A percentile compares a stretch with the other conserved stretches of the same genome.
phyloP scores from a whole-genome alignment of 2,329 filamentous ascomycete genomes.

The Fusarium ambrosium region DNA sequence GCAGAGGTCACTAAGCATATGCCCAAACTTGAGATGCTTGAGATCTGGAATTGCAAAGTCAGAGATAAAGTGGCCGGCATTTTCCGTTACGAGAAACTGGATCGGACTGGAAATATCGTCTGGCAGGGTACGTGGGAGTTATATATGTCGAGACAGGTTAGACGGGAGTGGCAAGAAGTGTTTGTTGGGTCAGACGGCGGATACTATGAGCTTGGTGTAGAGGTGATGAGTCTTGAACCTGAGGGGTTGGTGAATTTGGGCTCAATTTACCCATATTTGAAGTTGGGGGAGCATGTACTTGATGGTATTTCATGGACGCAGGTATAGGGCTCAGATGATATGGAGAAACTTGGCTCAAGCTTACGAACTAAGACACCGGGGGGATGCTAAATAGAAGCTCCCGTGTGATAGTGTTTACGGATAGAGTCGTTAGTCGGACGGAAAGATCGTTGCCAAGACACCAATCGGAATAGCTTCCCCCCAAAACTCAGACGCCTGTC shows the following conservation, averaged over 20 bases:
- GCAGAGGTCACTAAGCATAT: conserved; percentile 5
- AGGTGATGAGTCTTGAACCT: neutral
- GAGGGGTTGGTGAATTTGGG: neutral
- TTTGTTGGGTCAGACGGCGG: neutral
- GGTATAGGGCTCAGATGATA: neutral
- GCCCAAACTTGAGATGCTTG: conserved; percentile 15
- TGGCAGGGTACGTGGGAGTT: conserved; percentile 25
- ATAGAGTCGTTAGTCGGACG: too few species aligned
- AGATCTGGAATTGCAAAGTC: conserved; percentile 18
- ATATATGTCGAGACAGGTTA: conserved; percentile 2
- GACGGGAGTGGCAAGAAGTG: conserved; percentile 17
- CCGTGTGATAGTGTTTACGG: neutral
- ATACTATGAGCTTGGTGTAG: neutral
- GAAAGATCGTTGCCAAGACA: neutral
- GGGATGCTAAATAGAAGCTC: neutral
- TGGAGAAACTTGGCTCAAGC: neutral
- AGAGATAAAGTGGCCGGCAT: conserved; percentile 8
- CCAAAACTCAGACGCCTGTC: neutral
- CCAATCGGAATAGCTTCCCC: neutral
- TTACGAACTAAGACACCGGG: neutral
- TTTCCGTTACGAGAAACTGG: conserved; percentile 21
- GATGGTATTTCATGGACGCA: conserved; percentile 16
- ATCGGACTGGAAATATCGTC: neutral
- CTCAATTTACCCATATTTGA: conserved; percentile 10
- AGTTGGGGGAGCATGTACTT: conserved; percentile 17